Evolutionary conservation across 768 basidiomycete species (phyloP), one percentile per base, ranked within the genome.

Genomic region (Ramaria rubella): DNA sequence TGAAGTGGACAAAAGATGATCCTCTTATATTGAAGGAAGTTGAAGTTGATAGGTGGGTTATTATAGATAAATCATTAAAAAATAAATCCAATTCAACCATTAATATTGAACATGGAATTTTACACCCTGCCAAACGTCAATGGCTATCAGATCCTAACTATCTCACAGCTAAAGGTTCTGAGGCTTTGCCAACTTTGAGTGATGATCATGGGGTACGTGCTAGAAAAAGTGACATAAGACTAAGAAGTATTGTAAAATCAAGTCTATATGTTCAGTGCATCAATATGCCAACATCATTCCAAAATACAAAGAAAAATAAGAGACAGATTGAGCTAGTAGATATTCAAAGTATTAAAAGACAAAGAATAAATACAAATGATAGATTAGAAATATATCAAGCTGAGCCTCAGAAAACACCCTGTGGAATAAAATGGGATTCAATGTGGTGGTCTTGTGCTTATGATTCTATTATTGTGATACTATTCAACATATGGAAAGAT

Each of bases 1-100:
- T 59, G 1, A 26, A 54, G 2, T 66, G 66, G 67, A 46, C 11
- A 5, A 50, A 56, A 34, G 17, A 43, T n/a, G 61, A 67, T 44
- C 62, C 63, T 2, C 58, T 58, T 34, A 49, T 55, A 21, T 4
- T 48, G 21, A 5, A 42, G 19, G 27, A n/a, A 36, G 14, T 7
- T 5, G 23, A 57, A 38, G 36, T 11, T n/a, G 11, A 11, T n/a
- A 38, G n/a, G n/a, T 38, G 36, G 36, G 11, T 11, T 11, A 11
- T 38, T 11, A 38, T 38, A 38, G 36, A 38, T 38, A 38, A 11
- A n/a, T 11, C 11, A n/a, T 11, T 11, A 38, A 38, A 38, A 38
- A 11, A 11, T 38, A 38, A 38, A 38, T 11, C 11, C n/a, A 11
- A 11, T 11, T n/a, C 11, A 38, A 11, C 11, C n/a, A n/a, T 11